Evolutionary conservation across 805 yeast genomes (phyloP), one percentile per base, ranked within the genome.

Genomic region (Kodamaea jinghongensis): DNA sequence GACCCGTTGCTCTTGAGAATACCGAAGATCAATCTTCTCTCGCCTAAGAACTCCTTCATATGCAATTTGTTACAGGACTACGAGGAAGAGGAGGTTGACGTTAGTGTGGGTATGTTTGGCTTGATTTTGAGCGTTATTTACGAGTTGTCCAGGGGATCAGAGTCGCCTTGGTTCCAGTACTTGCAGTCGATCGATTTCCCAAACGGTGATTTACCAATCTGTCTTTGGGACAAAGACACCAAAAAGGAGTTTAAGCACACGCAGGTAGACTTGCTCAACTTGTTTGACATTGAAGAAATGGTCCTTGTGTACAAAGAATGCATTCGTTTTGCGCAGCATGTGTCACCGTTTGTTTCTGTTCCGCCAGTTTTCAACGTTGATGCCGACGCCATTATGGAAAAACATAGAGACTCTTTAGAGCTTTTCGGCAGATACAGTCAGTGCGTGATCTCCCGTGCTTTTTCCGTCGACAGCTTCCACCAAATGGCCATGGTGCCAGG

Each of bases 401-500:
- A 58, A 33, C 40, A 17, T 10, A 14, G 20, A 6, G 46, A 41
- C 13, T 48, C 55, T 30, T 75, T 76, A 40, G 49, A 57, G 6
- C 56, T 57, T 12, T 86, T 86, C 47, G 79, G 85, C 2, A 72
- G 78, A 5, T 68, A 71, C 2, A 78, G 78, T 4, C 76, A 73
- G 51, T 75, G 82, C 0, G 71, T 87, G 11, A 79, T 90, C 0
- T 78, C 93, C 1, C 71, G 96, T 45, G 89, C 90, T 1, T 90
- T 91, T 57, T 81, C 79, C 29, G 77, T 90, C 20, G 98, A 91
- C 58, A 70, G 71, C 36, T 89, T 60, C 55, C 87, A 83, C 50
- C 85, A 80, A 23, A 69, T 82, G 22, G 87, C 86, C 0, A 64
- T 91, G 36, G 96, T 90, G 16, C 96, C 97, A 0, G 86, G 89